Conservation (phyloP, 495 filamentous ascomycete species). For the Podospora bellae-mahoneyi region DNA sequence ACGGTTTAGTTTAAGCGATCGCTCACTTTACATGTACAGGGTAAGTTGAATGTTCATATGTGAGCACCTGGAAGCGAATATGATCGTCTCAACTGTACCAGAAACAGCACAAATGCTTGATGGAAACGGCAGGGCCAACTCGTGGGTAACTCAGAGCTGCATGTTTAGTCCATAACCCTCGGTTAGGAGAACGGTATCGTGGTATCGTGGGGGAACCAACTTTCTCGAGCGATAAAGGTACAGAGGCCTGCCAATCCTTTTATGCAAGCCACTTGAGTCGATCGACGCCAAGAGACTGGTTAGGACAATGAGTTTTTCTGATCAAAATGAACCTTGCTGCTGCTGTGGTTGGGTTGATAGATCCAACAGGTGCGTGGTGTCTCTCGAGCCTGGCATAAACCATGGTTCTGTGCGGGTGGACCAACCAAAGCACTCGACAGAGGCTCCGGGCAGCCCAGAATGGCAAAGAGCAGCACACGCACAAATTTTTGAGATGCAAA, state of each 20-base stretch:
- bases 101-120: neutral
- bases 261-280: slow-evolving; percentile 18
- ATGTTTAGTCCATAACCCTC: neutral
- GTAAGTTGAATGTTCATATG: neutral
- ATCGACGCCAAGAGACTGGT: slow-evolving; percentile 12
- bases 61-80: slow-evolving; percentile 11
- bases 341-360: neutral
- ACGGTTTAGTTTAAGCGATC: slow-evolving; percentile 12
- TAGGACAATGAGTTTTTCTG: neutral
- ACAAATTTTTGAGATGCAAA: slow-evolving; percentile 19
- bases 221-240: neutral
- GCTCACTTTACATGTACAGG: neutral
- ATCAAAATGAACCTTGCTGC: neutral
- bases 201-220: neutral
- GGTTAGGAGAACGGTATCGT: neutral
- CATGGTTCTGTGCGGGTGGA: neutral
- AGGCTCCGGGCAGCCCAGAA: slow-evolving; percentile 14
- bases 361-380: neutral
- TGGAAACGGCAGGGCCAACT: neutral
- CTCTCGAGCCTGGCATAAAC: neutral
- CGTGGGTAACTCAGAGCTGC: neutral
- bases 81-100: neutral
- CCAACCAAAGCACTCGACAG: slow-evolving; percentile 5
- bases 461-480: slow-evolving; percentile 21
- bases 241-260: slow-evolving; percentile 10